Evolutionary conservation across 1,284 basidiomycete species (phyloP).

Genomic region (Nidula niveotomentosa): DNA sequence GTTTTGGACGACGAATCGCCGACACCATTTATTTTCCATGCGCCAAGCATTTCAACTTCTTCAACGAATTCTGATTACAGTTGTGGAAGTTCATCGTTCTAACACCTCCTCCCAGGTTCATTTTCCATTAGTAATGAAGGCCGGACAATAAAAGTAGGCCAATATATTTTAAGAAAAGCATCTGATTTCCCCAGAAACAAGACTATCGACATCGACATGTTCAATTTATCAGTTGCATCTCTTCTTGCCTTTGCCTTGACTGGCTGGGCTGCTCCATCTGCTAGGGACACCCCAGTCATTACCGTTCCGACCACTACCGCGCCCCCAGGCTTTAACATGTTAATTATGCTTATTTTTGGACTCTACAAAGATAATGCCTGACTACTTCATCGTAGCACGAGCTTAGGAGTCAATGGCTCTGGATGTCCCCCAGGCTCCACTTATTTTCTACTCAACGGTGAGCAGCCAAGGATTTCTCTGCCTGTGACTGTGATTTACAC

Average conservation of each 20-base stretch:
- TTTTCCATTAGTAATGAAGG: no score
- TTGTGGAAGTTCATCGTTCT: no score
- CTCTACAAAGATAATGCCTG: background rate
- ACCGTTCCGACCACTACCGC: conserved; percentile 11
- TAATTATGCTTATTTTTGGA: background rate
- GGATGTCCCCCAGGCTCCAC: conserved; percentile 21
- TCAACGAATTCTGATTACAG: no score
- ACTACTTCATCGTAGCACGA: conserved; percentile 9
- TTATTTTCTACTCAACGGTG: conserved; percentile 13
- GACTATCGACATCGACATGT: conserved; percentile 3
- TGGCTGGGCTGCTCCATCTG: conserved; percentile 5
- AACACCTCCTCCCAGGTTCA: no score
- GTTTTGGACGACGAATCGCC: no score
- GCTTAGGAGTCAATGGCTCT: conserved; percentile 18
- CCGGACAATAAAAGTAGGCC: no score
- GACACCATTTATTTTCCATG: no score
- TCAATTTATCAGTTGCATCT: conserved; percentile 7
- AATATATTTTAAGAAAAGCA: background rate
- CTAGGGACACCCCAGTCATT: conserved; percentile 7
- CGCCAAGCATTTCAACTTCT: no score
- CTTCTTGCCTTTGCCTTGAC: conserved; percentile 6
- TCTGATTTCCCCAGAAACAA: background rate
- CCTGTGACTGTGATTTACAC: background rate
- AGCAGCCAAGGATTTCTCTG: background rate
- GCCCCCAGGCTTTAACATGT: conserved; percentile 13